These are phyloP conservation scores for Fusarium scirpi DNA, from an alignment of 2,329 filamentous ascomycete species.

Conservation along the genomic window DNA sequence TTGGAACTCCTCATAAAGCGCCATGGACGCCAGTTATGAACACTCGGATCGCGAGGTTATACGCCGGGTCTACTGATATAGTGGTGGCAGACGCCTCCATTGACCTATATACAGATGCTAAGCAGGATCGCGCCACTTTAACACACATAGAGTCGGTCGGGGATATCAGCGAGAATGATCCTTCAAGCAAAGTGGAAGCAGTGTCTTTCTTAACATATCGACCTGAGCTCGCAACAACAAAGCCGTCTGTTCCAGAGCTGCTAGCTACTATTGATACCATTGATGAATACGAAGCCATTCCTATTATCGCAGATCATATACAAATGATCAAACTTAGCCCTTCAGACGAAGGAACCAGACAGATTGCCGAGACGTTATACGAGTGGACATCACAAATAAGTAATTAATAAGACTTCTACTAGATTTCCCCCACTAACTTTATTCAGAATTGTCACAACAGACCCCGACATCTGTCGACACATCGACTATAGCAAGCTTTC, in stretches of 20 bases:
- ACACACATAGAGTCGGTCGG: background rate
- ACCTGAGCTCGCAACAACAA: background rate
- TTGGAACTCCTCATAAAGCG: background rate
- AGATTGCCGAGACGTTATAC: background rate
- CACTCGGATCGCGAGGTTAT: background rate
- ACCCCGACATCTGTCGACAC: too few species aligned
- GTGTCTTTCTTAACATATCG: background rate
- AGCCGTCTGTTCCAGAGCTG: background rate
- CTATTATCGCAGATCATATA: background rate
- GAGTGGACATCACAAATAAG: background rate
- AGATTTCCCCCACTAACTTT: background rate
- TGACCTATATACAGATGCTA: background rate
- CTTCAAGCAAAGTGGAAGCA: background rate
- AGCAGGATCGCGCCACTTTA: background rate
- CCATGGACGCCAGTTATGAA: background rate
- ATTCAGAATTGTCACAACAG: background rate
- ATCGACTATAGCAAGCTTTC: background rate
- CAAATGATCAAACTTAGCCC: background rate
- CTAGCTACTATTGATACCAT: background rate
- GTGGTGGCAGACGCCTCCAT: background rate
- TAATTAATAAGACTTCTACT: background rate
- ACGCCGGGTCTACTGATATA: background rate
- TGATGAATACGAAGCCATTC: background rate
- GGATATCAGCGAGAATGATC: background rate
- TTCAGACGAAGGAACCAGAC: too few species aligned